phyloP scores from a whole-genome alignment of 1,139 yeast genomes.

The Sugiyamaella xylanicola region DNA sequence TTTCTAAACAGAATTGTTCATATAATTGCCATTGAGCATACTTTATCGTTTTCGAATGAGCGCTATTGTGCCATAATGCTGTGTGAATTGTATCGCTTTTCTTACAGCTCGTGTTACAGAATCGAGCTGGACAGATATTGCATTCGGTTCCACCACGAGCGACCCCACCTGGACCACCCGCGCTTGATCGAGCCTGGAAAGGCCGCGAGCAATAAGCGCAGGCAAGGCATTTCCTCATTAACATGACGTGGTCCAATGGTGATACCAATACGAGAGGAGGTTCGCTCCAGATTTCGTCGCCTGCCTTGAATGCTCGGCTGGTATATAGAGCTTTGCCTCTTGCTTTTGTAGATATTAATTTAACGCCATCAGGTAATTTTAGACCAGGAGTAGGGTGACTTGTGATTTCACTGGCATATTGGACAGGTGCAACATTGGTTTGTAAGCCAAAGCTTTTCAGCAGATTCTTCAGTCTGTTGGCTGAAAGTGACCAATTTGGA shows the following conservation, averaged over 20 bases:
- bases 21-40: slow-evolving; percentile 56
- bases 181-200: slow-evolving; percentile 44
- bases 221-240: slow-evolving; percentile 68
- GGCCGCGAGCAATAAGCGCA: slow-evolving; percentile 80
- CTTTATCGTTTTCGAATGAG: slow-evolving; percentile 43
- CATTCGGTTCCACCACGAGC: slow-evolving; percentile 32
- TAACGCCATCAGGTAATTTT: slow-evolving; percentile 56
- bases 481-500: slow-evolving; percentile 65
- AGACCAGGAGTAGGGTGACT: slow-evolving; percentile 56
- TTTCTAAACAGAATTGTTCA: slow-evolving; percentile 63
- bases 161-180: slow-evolving; percentile 25
- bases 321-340: slow-evolving; percentile 44
- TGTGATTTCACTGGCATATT: slow-evolving; percentile 48
- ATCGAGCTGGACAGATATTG: slow-evolving; percentile 34
- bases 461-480: slow-evolving; percentile 56
- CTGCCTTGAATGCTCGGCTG: slow-evolving; percentile 46
- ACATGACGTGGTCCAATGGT: slow-evolving; percentile 64
- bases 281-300: slow-evolving; percentile 60
- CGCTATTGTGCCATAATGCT: slow-evolving; percentile 56
- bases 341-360: slow-evolving; percentile 47
- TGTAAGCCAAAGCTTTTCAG: slow-evolving; percentile 54
- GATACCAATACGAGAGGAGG: slow-evolving; percentile 69
- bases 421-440: slow-evolving; percentile 46
- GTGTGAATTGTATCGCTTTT: slow-evolving; percentile 56
- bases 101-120: slow-evolving; percentile 43